These are phyloP conservation scores for Epithele typhae DNA, from an alignment of 768 basidiomycete genomes.

Conservation along the genomic window DNA sequence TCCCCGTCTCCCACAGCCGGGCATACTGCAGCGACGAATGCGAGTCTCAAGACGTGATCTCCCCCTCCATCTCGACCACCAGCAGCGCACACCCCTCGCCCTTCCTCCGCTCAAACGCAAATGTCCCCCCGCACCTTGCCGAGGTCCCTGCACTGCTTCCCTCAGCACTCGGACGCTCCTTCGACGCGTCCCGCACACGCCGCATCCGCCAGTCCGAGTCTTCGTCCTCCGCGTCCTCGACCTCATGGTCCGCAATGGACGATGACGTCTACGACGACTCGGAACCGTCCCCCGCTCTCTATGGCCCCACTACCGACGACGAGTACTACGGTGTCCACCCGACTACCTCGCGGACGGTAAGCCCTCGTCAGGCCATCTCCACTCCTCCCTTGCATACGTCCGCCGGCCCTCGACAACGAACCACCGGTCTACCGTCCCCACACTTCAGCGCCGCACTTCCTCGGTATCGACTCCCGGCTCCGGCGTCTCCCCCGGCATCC, in stretches of 20 bases:
- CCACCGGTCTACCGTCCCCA: constrained; percentile 56
- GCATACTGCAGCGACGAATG: constrained; percentile 73
- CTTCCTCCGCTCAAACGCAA: constrained; percentile 43
- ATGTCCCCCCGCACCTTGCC: constrained; percentile 30
- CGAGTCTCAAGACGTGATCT: constrained; percentile 55
- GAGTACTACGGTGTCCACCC: constrained; percentile 25
- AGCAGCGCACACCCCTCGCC: constrained; percentile 72
- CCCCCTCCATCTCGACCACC: constrained; percentile 61
- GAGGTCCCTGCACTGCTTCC: constrained; percentile 69
- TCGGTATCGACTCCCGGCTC: constrained; percentile 35
- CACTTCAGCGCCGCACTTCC: constrained; percentile 50
- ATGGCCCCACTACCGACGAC: constrained; percentile 27
- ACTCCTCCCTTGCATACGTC: constrained; percentile 55
- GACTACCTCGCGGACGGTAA: constrained; percentile 41
- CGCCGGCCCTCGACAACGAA: constrained; percentile 71
- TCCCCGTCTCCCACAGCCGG: constrained; percentile 36
- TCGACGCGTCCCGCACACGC: constrained; percentile 36
- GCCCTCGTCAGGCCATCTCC: constrained; percentile 30
- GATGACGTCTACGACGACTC: constrained; percentile 72
- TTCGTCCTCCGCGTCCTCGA: constrained; percentile 62
- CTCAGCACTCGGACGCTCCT: constrained; percentile 49
- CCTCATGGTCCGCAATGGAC: constrained; percentile 59
- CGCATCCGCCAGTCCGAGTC: constrained; percentile 52
- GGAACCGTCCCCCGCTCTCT: constrained; percentile 28
- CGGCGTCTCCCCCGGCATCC: constrained; percentile 19